Evolutionary conservation across 2,329 filamentous ascomycete species (phyloP), one percentile per base, ranked within the genome.

Genomic region (Dissoconium aciculare): DNA sequence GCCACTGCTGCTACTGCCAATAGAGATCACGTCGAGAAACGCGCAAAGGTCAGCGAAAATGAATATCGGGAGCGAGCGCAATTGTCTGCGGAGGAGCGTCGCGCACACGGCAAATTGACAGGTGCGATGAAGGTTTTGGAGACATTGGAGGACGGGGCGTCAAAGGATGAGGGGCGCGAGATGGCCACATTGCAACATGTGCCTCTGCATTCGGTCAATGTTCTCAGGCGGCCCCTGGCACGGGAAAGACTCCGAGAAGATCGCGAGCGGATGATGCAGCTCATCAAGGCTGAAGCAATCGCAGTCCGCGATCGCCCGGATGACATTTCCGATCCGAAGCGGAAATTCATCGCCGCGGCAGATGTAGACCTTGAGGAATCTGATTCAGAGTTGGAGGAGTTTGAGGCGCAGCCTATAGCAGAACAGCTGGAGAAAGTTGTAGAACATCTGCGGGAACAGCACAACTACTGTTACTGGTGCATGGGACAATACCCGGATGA

Each of bases 401-500:
- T 92, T 46, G 74, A 84, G 46, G 69, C 67, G 2, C 59, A 87
- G 26, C 68, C 74, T 13, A 62, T 72, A 2, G 59, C 60, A 2
- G 78, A 91, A 45, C 70, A 72, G 41, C 57, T 95, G 38, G 58
- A 62, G 5, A 71, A 63, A 43, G 54, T 91, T 10, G 66, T 93
- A 6, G 53, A 59, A 11, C 74, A 80, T 54, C 54, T 98, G 32
- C 69, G 89, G 21, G 62, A 72, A 28, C 68, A 69, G 48, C 71
- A 83, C 48, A 57, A 65, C 26, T 98, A 98, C 52, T 98, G 89
- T 59, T 93, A 94, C 52, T 98, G 85, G 80, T 98, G 89, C 58
- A 95, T 94, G 54, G 78, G 69, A 55, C 63, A 63, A 31, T 98
- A 94, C 52, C 69, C 74, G 0, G 74, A 83, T 47, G 61, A 60